Evolutionary conservation across 2,329 filamentous ascomycete genomes (phyloP).

Genomic region (Sporothrix sp.): DNA sequence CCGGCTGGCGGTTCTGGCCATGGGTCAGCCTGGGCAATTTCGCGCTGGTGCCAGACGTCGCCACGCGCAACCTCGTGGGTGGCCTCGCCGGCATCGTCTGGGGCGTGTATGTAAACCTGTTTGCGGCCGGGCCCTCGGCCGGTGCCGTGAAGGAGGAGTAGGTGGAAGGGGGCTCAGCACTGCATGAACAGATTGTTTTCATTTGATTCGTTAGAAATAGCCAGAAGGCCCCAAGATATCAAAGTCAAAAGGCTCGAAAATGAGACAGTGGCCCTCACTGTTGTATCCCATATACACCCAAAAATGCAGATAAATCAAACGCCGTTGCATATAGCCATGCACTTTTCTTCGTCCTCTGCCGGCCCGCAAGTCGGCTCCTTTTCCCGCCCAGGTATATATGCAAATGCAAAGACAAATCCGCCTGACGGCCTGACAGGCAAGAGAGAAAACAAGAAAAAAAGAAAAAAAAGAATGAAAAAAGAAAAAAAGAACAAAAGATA

Average conservation of each 20-base stretch:
- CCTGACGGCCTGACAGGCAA: too few relatives aligned
- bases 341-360: background rate
- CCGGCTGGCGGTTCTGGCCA: constrained; percentile 65
- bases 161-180: too few relatives aligned
- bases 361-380: background rate
- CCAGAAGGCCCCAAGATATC: background rate
- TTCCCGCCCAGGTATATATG: constrained; percentile 1
- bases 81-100: constrained; percentile 59
- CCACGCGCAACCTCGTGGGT: constrained; percentile 55
- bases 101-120: constrained; percentile 51
- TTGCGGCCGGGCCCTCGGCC: background rate
- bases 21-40: constrained; percentile 58
- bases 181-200: too few relatives aligned
- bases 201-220: background rate
- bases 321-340: constrained; percentile 1
- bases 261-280: too few relatives aligned
- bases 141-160: background rate
- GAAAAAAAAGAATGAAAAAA: background rate
- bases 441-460: background rate
- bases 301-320: background rate
- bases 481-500: background rate
- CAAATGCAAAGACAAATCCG: background rate
- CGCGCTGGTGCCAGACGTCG: constrained; percentile 51
- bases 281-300: too few relatives aligned
- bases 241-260: background rate